Evolutionary conservation across 768 basidiomycete species (phyloP), one percentile per base, ranked within the genome.

Genomic region (Pholiota microspora): DNA sequence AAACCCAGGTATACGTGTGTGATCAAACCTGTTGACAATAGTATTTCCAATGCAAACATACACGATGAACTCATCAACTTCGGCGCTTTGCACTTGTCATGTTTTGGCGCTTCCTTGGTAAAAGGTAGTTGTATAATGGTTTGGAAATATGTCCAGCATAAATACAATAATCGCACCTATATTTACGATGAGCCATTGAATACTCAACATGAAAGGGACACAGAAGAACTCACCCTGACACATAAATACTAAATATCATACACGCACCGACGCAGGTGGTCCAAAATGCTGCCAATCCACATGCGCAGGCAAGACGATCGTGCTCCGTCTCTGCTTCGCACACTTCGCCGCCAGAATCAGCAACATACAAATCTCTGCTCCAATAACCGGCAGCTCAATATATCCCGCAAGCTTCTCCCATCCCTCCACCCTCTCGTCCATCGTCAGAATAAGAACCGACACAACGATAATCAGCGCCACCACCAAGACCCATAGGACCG

Each of bases 361-460:
- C 34, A 66, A 49, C 40, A 66, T 18, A 18, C 21, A 49, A 25
- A 58, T 52, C 60, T 66, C 62, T 38, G 57, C 63, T 2, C 59
- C 63, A 44, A 60, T 57, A 35, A 66, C 55, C 9, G 63, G 63
- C 2, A 66, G 49, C 54, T 66, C 65, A 25, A 64, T 35, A 53
- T 64, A 66, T n/a, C 63, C 65, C 36, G 59, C 65, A 10, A 62
- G 44, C 45, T 58, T 57, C 53, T 62, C 62, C 62, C 61, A 66
- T 15, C 38, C 58, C 44, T 66, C 65, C 15, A 61, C 54, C 29
- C 47, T 32, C 29, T 12, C 29, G 9, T 57, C 52, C 36, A 35
- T 45, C 9, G 58, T 24, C 53, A 60, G 51, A 8, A 66, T 53
- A 18, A 62, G 35, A 38, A 58, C 61, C 31, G 59, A 57, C 7